Evolutionary conservation across 352 stramenopile genomes (phyloP), one percentile per base, ranked within the genome.

Genomic region (Globisporangium viniferum): DNA sequence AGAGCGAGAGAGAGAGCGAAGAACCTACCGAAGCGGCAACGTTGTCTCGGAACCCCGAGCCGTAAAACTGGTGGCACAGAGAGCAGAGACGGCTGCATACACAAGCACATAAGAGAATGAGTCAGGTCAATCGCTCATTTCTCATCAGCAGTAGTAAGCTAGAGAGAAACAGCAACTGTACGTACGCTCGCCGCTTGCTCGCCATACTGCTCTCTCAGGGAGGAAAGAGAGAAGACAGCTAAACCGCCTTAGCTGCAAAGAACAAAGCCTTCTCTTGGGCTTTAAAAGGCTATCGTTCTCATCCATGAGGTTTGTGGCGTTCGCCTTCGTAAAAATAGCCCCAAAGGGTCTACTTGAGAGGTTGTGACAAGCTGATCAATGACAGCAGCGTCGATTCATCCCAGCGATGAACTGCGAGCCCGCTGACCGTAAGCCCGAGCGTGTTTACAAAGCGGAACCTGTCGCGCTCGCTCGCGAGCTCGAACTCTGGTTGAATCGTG

Each of bases 1-100:
- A 39, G 24, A 27, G 14, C 22, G n/a, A 31, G 22, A 62, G 10
- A 2, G 4, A 59, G n/a, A 36, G 22, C 29, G n/a, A 31, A 39
- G 1, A 4, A 74, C 75, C 14, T 54, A 89, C 81, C 57, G 68
- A 76, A 3, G 77, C 73, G n/a, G 77, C 66, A 10, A 89, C 75
- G 60, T 87, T 81, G 56, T 84, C 79, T 41, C 75, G 75, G 10
- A 87, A 67, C 3, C 79, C 81, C 2, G 81, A 86, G 12, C 71
- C 64, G 59, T 83, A 89, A 35, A 66, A 65, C 39, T 86, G 79
- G 33, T 78, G 77, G 55, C 81, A 89, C 18, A 89, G 61, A 20
- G 79, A 71, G 60, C 81, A 89, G 22, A 73, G 69, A 3, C 79
- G 76, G 20, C 78, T 84, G 33, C 8, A 27, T 84, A 24, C 4